Base-by-base conservation (phyloP, 2,329 filamentous ascomycete genomes). In the Nigrograna mackinnonii region DNA sequence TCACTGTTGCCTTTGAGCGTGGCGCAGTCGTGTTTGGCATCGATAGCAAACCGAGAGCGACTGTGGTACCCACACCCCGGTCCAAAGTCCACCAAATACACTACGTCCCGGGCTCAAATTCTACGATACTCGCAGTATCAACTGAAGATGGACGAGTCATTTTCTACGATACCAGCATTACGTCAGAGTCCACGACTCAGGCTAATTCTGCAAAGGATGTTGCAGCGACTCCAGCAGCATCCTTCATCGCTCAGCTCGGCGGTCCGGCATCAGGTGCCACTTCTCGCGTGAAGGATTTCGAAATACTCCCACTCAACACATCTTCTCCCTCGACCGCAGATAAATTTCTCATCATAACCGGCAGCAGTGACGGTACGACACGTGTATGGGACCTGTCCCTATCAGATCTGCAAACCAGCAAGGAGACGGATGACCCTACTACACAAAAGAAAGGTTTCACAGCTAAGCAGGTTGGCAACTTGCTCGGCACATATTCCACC, bases 81-180 rank as follows among this genome's bases (percentile, higher is more conserved):
- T 91, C 84, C 14, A 97, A 96, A 73, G 74, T 97, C 18, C 91
- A 96, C 63, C 83, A 92, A 59, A 77, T 96, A 50, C 75, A 76
- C 43, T 96, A 96, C 66, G 60, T 96, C 18, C 76, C 6, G 64
- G 63, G 16, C 73, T 77, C 13, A 70, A 72, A 71, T 36, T 70
- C 70, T 17, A 79, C 83, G 24, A 66, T 91, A 5, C 69, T 97
- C 31, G 84, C 86, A 1, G 76, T 94, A 1, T 90, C 90, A 2
- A 96, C 94, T 0, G 94, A 97, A 66, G 92, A 97, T 64, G 94
- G 94, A 1, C 79, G 88, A 39, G 79, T 97, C 24, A 62, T 95
- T 38, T 89, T 97, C 66, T 95, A 89, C 66, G 86, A 86, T 26
- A 91, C 89, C 17, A n/a, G 16, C 18, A n/a, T 81, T 47, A 9